Conservation (phyloP, 768 basidiomycete species). For the Podaxis carcinomalis region DNA sequence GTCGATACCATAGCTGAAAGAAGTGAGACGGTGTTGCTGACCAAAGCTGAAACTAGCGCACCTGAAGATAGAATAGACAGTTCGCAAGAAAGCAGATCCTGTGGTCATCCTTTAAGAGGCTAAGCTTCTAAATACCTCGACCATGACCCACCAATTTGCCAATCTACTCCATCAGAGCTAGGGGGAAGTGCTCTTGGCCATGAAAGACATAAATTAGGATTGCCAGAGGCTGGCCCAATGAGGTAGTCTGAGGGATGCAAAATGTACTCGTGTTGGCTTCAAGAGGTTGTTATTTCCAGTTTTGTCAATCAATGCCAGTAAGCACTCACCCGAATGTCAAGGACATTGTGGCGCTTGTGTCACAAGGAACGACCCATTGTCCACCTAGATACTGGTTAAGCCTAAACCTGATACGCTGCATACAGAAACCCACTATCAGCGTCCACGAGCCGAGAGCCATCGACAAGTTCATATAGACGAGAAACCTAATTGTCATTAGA, state of each 20-base stretch:
- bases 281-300: neutral
- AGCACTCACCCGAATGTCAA: conserved; percentile 64
- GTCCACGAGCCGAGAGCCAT: conserved; percentile 66
- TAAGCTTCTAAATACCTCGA: neutral
- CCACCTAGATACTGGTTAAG: conserved; percentile 35
- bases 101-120: neutral
- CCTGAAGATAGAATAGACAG: conserved; percentile 80
- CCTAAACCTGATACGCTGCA: neutral
- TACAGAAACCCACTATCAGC: conserved; percentile 29
- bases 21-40: conserved; percentile 4
- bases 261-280: conserved; percentile 47
- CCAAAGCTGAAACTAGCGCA: conserved; percentile 20
- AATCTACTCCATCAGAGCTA: conserved; percentile 72
- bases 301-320: neutral
- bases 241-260: conserved; percentile 75
- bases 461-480: conserved; percentile 56
- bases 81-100: conserved; percentile 67
- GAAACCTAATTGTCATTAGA: conserved; percentile 45
- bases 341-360: conserved; percentile 50
- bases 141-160: conserved; percentile 63
- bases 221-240: conserved; percentile 62
- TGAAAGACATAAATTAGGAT: conserved; percentile 64
- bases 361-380: conserved; percentile 76
- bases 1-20: conserved; percentile 68
- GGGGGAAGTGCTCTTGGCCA: conserved; percentile 72